Base-by-base conservation (phyloP, 1,284 basidiomycete genomes). In the Puccinia triticina region DNA sequence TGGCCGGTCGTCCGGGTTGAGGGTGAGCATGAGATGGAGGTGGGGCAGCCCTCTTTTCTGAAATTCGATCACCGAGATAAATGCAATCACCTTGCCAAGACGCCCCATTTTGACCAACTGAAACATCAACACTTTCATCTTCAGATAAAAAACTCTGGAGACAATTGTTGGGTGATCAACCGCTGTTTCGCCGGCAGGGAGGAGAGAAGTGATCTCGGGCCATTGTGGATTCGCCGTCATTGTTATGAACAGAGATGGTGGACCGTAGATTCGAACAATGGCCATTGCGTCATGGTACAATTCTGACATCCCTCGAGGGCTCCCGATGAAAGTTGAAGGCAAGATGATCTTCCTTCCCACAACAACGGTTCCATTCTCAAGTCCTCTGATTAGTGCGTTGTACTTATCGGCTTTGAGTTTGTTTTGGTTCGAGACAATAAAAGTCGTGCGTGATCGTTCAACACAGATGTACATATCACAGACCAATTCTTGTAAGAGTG, bases 1-100 rank as follows among this genome's bases (percentile, higher is more conserved):
- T 0, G 78, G 78, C 0, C 88, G 85, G 81, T 90, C 90, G 83
- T 90, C 90, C 75, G 89, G 90, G 83, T 90, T 89, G 82, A 90
- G 89, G 0, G 87, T 88, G 79, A 88, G 88, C 43, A 46, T 46
- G 8, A 46, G 14, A 14, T 46, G 43, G 14, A 46, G 43, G 43
- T 46, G 43, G 14, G 43, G 43, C 43, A 46, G 14, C 7, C 43
- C 43, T 46, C 43, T 46, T 46, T 46, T 46, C 43, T 46, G 43
- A 14, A 46, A 46, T 46, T 46, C 43, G 43, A 46, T 14, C 7
- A 14, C 14, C 7, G 7, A 46, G 0, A 90, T 87, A 81, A 87
- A 76, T 0, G 87, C 89, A 40, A 86, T 86, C 2, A 84, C 66
- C 0, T 77, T 26, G 0, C 88, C 88, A 84, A 89, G 87, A 4